Conservation (phyloP, 2,329 filamentous ascomycete species). For the Nemania bipapillata region DNA sequence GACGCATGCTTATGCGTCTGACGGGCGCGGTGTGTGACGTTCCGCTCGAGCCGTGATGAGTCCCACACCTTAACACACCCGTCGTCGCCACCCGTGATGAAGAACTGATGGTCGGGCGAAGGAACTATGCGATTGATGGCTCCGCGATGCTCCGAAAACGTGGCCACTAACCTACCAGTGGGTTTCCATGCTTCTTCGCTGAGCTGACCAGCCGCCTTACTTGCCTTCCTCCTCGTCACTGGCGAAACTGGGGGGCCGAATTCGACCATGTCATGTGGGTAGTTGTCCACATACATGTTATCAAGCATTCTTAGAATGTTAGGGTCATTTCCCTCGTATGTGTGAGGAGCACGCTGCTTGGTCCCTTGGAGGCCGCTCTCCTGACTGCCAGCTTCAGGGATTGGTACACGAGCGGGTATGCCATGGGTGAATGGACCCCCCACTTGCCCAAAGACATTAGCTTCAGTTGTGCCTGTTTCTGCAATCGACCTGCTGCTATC, state of each 20-base stretch:
- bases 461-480: constrained; percentile 68
- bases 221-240: constrained; percentile 65
- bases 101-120: constrained; percentile 92
- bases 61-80: constrained; percentile 95
- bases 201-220: constrained; percentile 62
- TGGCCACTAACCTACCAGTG: constrained; percentile 82
- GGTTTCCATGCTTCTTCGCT: constrained; percentile 80
- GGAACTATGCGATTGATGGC: constrained; percentile 83
- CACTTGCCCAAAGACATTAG: constrained; percentile 70
- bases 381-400: constrained; percentile 49
- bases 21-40: constrained; percentile 85
- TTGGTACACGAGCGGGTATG: constrained; percentile 49
- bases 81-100: constrained; percentile 92
- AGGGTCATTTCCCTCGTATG: constrained; percentile 83
- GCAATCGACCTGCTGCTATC: constrained; percentile 68
- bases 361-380: constrained; percentile 51
- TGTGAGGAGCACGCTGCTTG: constrained; percentile 74
- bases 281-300: constrained; percentile 81
- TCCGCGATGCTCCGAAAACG: constrained; percentile 86
- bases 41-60: constrained; percentile 86
- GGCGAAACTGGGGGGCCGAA: constrained; percentile 85
- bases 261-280: constrained; percentile 71
- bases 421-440: constrained; percentile 65
- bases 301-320: constrained; percentile 78
- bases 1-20: constrained; percentile 82